Evolutionary conservation across 139 green algal genomes (phyloP).

Genomic region (Asterochloris sp.): DNA sequence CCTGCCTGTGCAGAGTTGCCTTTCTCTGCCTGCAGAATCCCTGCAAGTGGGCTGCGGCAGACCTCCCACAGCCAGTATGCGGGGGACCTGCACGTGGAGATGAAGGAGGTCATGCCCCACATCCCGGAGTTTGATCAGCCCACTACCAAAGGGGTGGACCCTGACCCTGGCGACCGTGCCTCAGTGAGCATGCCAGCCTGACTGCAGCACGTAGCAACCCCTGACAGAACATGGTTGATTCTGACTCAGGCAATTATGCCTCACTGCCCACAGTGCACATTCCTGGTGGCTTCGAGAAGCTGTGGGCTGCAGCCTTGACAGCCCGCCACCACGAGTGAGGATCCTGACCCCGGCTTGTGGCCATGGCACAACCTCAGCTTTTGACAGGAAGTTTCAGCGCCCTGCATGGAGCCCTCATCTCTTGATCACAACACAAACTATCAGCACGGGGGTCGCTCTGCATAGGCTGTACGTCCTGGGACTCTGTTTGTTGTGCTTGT

Average conservation of each 20-base stretch:
- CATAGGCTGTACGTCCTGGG: too few relatives aligned
- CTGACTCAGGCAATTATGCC: too few relatives aligned
- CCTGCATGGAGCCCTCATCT: too few relatives aligned
- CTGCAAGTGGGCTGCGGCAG: neutral
- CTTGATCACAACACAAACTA: too few relatives aligned
- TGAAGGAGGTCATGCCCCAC: neutral
- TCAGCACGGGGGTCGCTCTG: too few relatives aligned
- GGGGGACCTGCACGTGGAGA: neutral
- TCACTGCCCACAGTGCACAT: neutral
- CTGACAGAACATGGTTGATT: neutral
- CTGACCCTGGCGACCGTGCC: neutral
- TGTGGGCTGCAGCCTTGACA: neutral
- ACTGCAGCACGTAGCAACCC: neutral
- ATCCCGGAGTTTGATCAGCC: constrained; percentile 14
- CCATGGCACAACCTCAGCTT: neutral
- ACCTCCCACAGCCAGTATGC: neutral
- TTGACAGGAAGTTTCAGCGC: too few relatives aligned
- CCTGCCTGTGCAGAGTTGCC: neutral
- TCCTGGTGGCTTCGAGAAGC: neutral
- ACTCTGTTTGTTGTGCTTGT: too few relatives aligned
- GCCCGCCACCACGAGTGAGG: too few relatives aligned
- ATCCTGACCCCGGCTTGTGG: neutral
- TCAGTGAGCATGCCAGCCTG: constrained; percentile 1
- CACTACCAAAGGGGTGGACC: constrained; percentile 14
- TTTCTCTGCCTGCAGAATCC: neutral